phyloP scores from a whole-genome alignment of 2,329 filamentous ascomycete genomes.

The Penicillium sclerotigenum region DNA sequence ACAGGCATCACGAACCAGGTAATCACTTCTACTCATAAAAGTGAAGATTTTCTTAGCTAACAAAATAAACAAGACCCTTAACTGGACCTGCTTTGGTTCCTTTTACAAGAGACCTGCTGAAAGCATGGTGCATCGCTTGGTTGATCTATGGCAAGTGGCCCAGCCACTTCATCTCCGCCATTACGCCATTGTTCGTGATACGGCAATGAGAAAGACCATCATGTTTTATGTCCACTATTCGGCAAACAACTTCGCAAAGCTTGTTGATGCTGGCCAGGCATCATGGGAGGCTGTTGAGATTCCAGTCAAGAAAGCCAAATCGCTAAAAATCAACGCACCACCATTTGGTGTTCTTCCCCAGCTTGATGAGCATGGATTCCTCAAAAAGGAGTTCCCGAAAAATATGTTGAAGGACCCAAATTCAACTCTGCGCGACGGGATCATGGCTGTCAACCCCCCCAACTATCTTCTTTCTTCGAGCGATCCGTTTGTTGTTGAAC shows the following conservation, averaged over 20 bases:
- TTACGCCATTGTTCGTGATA: conserved; percentile 55
- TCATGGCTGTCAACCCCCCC: conserved; percentile 30
- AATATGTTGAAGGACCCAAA: conserved; percentile 43
- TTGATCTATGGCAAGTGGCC: conserved; percentile 56
- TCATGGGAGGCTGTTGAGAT: conserved; percentile 54
- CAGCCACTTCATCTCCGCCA: conserved; percentile 58
- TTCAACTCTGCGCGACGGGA: conserved; percentile 43
- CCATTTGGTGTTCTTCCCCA: conserved; percentile 33
- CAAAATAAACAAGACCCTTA: conserved; percentile 35
- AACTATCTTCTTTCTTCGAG: conserved; percentile 35
- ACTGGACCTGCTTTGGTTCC: conserved; percentile 45
- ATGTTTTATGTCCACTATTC: conserved; percentile 57
- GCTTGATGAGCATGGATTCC: conserved; percentile 51
- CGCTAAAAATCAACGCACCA: conserved; percentile 26
- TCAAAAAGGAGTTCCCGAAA: conserved; percentile 29
- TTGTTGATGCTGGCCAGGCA: conserved; percentile 50
- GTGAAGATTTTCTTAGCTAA: background rate
- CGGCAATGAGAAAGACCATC: conserved; percentile 46
- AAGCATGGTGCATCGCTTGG: conserved; percentile 50
- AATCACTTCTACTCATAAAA: conserved; percentile 3
- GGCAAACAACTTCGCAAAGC: conserved; percentile 50
- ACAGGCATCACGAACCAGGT: conserved; percentile 51
- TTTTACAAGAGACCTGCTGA: conserved; percentile 57
- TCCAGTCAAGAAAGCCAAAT: conserved; percentile 32
- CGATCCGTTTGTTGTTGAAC: conserved; percentile 32